Evolutionary conservation across 768 basidiomycete species (phyloP).

Genomic region (Suillus alpinus): DNA sequence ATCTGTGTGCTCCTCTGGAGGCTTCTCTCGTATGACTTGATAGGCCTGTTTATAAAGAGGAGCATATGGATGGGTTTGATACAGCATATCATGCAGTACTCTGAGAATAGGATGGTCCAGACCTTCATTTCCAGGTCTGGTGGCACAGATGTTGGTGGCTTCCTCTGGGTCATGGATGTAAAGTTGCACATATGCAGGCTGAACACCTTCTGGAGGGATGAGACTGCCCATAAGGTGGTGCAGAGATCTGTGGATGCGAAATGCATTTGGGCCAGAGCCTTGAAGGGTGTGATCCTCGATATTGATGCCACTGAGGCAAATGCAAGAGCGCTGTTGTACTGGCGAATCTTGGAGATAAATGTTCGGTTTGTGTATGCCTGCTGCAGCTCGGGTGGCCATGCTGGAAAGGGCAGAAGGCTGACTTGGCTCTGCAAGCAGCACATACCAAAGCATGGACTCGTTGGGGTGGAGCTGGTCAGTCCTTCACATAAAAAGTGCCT

Average conservation of each 20-base stretch:
- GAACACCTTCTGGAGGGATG: slow-evolving; percentile 13
- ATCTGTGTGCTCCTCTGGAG: slow-evolving; percentile 14
- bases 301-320: slow-evolving; percentile 35
- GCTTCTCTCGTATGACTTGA: slow-evolving; percentile 26
- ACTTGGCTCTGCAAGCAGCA: slow-evolving; percentile 30
- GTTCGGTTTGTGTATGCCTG: slow-evolving; percentile 15
- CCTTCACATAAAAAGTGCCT: slow-evolving; percentile 16
- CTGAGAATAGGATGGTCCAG: slow-evolving; percentile 12
- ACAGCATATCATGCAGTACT: slow-evolving; percentile 23
- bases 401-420: slow-evolving; percentile 15
- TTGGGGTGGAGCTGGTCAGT: not conserved
- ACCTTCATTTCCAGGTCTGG: not conserved
- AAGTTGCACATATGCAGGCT: slow-evolving; percentile 37
- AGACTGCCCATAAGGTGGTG: slow-evolving; percentile 36
- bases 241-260: slow-evolving; percentile 35
- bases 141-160: slow-evolving; percentile 28
- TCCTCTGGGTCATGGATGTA: slow-evolving; percentile 39
- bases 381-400: slow-evolving; percentile 15
- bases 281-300: slow-evolving; percentile 28
- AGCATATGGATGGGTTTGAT: slow-evolving; percentile 23
- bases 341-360: slow-evolving; percentile 35
- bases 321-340: slow-evolving; percentile 41
- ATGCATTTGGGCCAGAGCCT: slow-evolving; percentile 33
- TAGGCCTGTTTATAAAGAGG: slow-evolving; percentile 31
- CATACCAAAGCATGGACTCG: slow-evolving; percentile 16